Evolutionary conservation across 2,329 filamentous ascomycete species (phyloP).

Genomic region (Pseudophaeomoniella oleicola): DNA sequence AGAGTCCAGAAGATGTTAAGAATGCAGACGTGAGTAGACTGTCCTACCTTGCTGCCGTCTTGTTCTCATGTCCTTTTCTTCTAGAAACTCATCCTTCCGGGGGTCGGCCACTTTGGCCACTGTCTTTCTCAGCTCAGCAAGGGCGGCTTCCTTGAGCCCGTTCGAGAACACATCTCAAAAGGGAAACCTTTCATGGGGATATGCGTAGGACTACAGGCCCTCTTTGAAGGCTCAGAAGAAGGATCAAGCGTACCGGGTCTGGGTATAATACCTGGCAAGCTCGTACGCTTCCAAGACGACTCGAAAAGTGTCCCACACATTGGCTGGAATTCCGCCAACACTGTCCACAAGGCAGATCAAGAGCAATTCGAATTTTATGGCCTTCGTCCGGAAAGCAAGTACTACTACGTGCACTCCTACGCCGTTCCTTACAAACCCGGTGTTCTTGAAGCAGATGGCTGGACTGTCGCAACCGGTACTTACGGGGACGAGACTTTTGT

Average conservation of each 20-base stretch:
- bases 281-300: constrained; percentile 62
- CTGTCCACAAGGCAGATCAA: constrained; percentile 31
- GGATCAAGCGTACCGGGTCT: constrained; percentile 58
- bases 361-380: constrained; percentile 53
- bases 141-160: constrained; percentile 71
- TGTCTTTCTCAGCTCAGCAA: constrained; percentile 72
- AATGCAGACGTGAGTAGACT: constrained; percentile 58
- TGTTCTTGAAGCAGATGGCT: constrained; percentile 65
- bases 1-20: constrained; percentile 65
- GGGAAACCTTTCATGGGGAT: constrained; percentile 99
- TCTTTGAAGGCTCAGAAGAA: constrained; percentile 79
- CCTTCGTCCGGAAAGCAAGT: constrained; percentile 69
- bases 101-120: constrained; percentile 95
- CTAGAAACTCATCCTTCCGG: constrained; percentile 85
- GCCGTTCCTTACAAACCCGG: constrained; percentile 62
- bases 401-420: constrained; percentile 98
- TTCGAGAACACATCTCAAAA: constrained; percentile 65
- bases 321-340: constrained; percentile 88
- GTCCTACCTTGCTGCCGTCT: background rate
- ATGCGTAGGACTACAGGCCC: constrained; percentile 82
- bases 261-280: constrained; percentile 53
- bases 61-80: background rate
- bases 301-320: constrained; percentile 89
- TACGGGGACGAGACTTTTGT: constrained; percentile 87
- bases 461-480: constrained; percentile 78